Conservation (phyloP, 1,139 yeast species). For the Hyphopichia burtonii region DNA sequence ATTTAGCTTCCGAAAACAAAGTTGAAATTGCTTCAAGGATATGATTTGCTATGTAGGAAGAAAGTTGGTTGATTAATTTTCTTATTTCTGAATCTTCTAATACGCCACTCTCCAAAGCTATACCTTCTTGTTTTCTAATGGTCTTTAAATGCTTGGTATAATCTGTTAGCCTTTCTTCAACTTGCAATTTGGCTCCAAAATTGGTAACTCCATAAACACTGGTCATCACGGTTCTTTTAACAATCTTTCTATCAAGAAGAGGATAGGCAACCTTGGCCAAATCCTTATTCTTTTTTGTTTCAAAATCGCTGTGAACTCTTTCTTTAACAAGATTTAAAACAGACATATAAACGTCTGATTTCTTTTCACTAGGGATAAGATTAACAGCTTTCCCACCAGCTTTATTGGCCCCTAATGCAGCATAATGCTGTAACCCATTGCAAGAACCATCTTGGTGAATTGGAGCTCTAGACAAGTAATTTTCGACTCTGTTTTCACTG, state of each 20-base stretch:
- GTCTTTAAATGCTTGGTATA: slow-evolving; percentile 15
- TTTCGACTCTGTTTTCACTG: slow-evolving; percentile 16
- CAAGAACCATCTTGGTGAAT: slow-evolving; percentile 50
- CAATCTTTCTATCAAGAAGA: slow-evolving; percentile 31
- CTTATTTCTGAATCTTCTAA: neutral
- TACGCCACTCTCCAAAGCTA: neutral
- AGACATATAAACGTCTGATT: slow-evolving; percentile 34
- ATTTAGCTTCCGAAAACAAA: slow-evolving; percentile 34
- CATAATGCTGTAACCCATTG: slow-evolving; percentile 49
- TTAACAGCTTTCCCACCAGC: slow-evolving; percentile 43
- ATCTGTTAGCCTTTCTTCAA: slow-evolving; percentile 24
- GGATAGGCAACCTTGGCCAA: slow-evolving; percentile 17
- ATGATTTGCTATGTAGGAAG: slow-evolving; percentile 24
- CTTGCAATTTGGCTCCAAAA: slow-evolving; percentile 37
- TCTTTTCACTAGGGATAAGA: slow-evolving; percentile 20
- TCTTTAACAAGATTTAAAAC: slow-evolving; percentile 28
- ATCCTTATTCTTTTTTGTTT: slow-evolving; percentile 2
- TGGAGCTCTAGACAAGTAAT: slow-evolving; percentile 34
- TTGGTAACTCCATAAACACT: slow-evolving; percentile 47
- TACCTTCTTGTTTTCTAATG: neutral
- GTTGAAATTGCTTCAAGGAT: slow-evolving; percentile 33
- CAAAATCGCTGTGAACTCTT: slow-evolving; percentile 6
- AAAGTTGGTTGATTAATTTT: slow-evolving; percentile 6
- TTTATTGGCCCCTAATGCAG: slow-evolving; percentile 39
- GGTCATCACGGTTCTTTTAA: slow-evolving; percentile 49